Evolutionary conservation across 345 rosid genomes (phyloP).

Genomic region (Salix suchowensis): DNA sequence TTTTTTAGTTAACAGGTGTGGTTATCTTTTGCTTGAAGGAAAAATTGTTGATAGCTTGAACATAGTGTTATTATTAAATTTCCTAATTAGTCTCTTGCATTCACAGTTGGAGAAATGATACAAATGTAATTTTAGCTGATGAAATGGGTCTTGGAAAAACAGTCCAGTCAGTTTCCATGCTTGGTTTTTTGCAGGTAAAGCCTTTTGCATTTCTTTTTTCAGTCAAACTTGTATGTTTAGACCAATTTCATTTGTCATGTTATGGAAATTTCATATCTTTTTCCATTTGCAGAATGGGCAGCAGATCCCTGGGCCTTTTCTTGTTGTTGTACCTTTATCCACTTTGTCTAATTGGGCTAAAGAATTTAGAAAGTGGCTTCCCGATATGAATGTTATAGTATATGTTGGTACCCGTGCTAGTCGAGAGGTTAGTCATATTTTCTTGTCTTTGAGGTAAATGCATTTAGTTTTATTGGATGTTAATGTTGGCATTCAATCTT

Average conservation of each 20-base stretch:
- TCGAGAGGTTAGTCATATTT: conserved; percentile 69
- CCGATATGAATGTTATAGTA: conserved; percentile 81
- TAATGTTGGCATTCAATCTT: too few relatives aligned
- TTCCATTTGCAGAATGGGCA: conserved; percentile 63
- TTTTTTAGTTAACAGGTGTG: conserved; percentile 93
- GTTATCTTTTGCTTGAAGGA: conserved; percentile 11
- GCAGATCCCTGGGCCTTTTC: conserved; percentile 96
- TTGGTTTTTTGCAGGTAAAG: conserved; percentile 91
- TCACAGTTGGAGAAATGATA: conserved; percentile 96
- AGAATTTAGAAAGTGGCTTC: conserved; percentile 98
- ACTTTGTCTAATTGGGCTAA: conserved; percentile 99
- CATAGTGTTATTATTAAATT: neutral
- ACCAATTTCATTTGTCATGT: neutral
- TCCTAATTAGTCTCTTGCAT: conserved; percentile 12
- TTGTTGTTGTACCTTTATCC: conserved; percentile 96
- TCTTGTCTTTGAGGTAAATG: neutral
- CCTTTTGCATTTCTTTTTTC: conserved; percentile 3
- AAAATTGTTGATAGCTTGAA: neutral
- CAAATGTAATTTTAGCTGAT: conserved; percentile 99
- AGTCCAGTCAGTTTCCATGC: conserved; percentile 99
- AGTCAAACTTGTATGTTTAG: neutral
- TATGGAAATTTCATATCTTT: neutral
- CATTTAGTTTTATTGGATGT: neutral
- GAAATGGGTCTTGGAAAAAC: conserved; percentile 99
- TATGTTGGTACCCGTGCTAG: conserved; percentile 99